Evolutionary conservation across 2,329 filamentous ascomycete genomes (phyloP).

Genomic region (Aspergillus brunneoviolaceus): DNA sequence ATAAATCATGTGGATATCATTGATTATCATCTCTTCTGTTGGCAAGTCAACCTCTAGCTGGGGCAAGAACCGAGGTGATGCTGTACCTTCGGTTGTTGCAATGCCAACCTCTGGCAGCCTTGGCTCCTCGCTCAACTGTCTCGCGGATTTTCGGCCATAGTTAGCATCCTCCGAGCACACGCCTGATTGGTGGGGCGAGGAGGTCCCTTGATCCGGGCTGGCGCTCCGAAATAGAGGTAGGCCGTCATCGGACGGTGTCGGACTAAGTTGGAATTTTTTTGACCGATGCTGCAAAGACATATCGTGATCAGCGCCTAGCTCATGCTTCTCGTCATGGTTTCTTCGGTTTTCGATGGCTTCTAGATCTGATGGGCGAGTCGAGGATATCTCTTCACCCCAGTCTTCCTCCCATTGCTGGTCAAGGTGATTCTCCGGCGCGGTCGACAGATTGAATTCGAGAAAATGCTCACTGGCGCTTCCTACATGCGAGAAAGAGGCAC

Average conservation of each 20-base stretch:
- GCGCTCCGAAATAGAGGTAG: slow-evolving; percentile 5
- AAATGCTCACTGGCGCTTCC: slow-evolving; percentile 15
- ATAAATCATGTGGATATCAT: slow-evolving; percentile 67
- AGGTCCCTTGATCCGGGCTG: slow-evolving; percentile 10
- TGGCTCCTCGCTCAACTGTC: slow-evolving; percentile 18
- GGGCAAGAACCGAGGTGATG: slow-evolving; percentile 41
- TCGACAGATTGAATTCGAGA: slow-evolving; percentile 10
- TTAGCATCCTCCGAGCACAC: slow-evolving; percentile 12
- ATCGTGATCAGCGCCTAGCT: slow-evolving; percentile 7
- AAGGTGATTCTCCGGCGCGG: slow-evolving; percentile 1
- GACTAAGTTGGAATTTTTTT: slow-evolving; percentile 13
- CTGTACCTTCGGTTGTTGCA: slow-evolving; percentile 27
- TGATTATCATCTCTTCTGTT: slow-evolving; percentile 73
- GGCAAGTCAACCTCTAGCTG: slow-evolving; percentile 67
- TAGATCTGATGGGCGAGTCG: slow-evolving; percentile 11
- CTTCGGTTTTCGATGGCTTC: slow-evolving; percentile 12
- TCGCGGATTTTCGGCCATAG: slow-evolving; percentile 20
- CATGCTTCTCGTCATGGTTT: slow-evolving; percentile 11
- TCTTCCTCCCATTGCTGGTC: slow-evolving; percentile 12
- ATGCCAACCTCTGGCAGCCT: slow-evolving; percentile 17
- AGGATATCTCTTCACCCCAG: slow-evolving; percentile 7
- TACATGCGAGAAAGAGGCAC: slow-evolving; percentile 15
- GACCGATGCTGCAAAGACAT: slow-evolving; percentile 8
- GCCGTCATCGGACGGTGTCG: slow-evolving; percentile 10
- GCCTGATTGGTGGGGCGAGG: slow-evolving; percentile 11